Conservation (phyloP, 768 basidiomycete genomes). For the Russula vinacea region DNA sequence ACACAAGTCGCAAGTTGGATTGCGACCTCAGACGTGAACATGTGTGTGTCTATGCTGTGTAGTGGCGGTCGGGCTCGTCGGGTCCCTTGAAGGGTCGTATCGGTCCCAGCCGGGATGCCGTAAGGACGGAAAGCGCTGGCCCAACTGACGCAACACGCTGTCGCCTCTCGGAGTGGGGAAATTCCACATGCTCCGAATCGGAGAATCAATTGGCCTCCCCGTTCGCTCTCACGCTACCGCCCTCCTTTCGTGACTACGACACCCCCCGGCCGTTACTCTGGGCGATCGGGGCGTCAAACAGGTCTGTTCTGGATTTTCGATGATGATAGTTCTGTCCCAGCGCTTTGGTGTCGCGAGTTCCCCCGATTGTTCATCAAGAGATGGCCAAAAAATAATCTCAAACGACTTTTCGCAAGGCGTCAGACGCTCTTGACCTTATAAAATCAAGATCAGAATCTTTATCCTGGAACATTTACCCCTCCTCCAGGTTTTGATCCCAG, state of each 20-base stretch:
- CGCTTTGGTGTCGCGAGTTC: not conserved
- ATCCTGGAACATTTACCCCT: not conserved
- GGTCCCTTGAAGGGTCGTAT: not conserved
- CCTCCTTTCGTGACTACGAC: conserved; percentile 4
- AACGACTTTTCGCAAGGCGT: not conserved
- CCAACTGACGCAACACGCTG: not conserved
- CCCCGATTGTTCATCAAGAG: conserved; percentile 6
- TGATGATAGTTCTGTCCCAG: conserved; percentile 1
- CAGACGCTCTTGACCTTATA: conserved; percentile 10
- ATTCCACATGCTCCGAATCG: not conserved
- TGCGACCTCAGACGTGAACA: no score
- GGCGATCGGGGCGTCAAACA: not conserved
- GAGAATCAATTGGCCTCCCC: not conserved
- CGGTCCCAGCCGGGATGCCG: not conserved
- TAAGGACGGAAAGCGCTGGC: not conserved
- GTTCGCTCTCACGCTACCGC: not conserved
- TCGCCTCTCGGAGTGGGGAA: not conserved
- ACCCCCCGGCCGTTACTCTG: not conserved
- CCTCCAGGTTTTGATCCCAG: conserved; percentile 2
- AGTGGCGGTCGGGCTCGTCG: conserved; percentile 12
- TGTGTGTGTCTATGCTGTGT: not conserved
- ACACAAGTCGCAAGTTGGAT: conserved; percentile 1
- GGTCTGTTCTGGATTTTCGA: not conserved
- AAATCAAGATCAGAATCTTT: conserved; percentile 18
- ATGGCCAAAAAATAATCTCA: conserved; percentile 1